phyloP scores from a whole-genome alignment of 2,329 filamentous ascomycete genomes.

The Colletotrichum sidae region DNA sequence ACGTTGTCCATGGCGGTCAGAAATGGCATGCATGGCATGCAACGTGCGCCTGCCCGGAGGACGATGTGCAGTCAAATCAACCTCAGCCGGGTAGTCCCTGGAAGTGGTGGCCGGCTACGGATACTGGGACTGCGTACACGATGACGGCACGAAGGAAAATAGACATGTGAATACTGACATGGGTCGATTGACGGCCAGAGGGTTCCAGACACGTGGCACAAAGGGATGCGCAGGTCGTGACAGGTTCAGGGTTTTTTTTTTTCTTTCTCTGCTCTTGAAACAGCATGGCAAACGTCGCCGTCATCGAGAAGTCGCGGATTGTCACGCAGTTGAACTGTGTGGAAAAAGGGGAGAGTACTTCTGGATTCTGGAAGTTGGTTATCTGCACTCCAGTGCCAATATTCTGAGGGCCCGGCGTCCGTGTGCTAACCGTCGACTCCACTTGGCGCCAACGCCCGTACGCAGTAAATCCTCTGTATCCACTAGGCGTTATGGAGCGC shows the following conservation, averaged over 20 bases:
- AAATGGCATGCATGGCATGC: background rate
- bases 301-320: too few relatives aligned
- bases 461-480: background rate
- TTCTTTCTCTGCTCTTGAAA: too few relatives aligned
- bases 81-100: conserved; percentile 20
- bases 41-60: background rate
- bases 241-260: too few relatives aligned
- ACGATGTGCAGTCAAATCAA: conserved; percentile 18
- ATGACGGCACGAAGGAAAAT: background rate
- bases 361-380: background rate
- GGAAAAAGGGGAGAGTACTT: too few relatives aligned
- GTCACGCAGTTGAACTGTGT: too few relatives aligned
- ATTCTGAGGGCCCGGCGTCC: background rate
- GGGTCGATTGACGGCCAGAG: too few relatives aligned
- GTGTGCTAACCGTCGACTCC: conserved; percentile 22
- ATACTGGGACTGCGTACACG: too few relatives aligned
- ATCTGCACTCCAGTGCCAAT: background rate
- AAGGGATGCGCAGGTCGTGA: too few relatives aligned
- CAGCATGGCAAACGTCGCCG: too few relatives aligned
- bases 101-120: background rate
- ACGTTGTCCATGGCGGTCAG: background rate
- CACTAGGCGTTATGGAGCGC: background rate
- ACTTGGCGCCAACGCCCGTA: conserved; percentile 8
- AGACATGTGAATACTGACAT: background rate
- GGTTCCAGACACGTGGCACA: too few relatives aligned